Evolutionary conservation across 2,329 filamentous ascomycete species (phyloP), one percentile per base, ranked within the genome.

Genomic region (Fusarium penzigii): DNA sequence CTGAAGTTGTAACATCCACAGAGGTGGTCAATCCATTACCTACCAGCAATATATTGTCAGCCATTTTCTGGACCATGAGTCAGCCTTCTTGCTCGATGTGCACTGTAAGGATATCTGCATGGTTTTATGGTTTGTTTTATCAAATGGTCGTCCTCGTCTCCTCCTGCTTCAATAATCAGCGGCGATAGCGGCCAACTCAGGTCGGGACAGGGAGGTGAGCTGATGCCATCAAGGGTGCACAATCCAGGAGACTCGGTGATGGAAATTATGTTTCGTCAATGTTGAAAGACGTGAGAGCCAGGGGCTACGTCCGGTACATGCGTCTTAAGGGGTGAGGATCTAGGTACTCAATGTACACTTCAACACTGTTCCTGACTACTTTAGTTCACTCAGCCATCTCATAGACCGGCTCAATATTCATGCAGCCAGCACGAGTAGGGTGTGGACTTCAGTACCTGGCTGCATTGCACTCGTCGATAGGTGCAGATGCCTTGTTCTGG

Each of bases 61-160:
- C 57, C 52, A 53, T 48, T 41, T 14, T 8, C 43, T 25, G 34
- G 41, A 39, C 29, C 56, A 51, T 41, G 38, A 17, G 34, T 17
- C 42, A 46, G 44, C 47, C 39, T 49, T 46, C 39, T 2, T 6
- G 50, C 42, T 36, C 32, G 3, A 6, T 11, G 32, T 14, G 32
- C 32, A 14, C 43, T 46, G n/a, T 57, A 53, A 54, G 57, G 50
- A 34, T 42, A n/a, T 20, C 52, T 41, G 39, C 51, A 51, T 52
- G 39, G 39, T 51, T 44, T 16, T 58, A 47, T 61, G 49, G 29
- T 47, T 49, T 57, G 43, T 32, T 39, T 29, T 36, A 9, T 14
- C 10, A 9, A 4, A 11, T 36, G 32, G 3, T 36, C 32, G 10
- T 11, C 10, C 32, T 25, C 5, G 32, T 14, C 5, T 11, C 5